Percentiles rank a stretch among this genome's conserved stretches.
Conservation (phyloP, 1,139 yeast species). For the Blastobotrys elegans region DNA sequence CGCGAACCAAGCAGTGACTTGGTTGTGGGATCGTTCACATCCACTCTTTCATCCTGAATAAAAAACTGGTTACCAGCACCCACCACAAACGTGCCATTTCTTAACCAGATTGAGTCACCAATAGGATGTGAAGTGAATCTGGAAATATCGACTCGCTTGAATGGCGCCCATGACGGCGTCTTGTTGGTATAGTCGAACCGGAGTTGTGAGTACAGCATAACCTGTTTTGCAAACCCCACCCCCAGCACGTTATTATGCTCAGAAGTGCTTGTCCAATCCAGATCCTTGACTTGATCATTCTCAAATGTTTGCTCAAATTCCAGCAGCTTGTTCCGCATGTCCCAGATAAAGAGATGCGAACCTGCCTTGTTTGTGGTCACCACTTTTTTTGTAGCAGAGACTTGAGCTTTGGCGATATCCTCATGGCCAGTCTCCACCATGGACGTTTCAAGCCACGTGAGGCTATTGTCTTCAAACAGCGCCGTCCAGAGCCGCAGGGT, state of each 20-base stretch:
- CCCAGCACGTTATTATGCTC: conserved; percentile 70
- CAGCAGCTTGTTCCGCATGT: conserved; percentile 57
- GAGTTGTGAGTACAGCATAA: conserved; percentile 69
- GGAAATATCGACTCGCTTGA: conserved; percentile 67
- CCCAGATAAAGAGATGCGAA: conserved; percentile 65
- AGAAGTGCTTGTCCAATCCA: conserved; percentile 73
- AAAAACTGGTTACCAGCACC: conserved; percentile 90
- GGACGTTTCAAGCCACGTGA: conserved; percentile 49
- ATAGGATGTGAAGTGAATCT: conserved; percentile 71
- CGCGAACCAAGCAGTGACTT: conserved; percentile 34
- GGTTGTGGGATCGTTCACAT: conserved; percentile 49
- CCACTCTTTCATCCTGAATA: conserved; percentile 67
- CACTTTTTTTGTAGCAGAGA: conserved; percentile 68
- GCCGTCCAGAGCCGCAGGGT: conserved; percentile 49
- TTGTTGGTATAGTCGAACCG: conserved; percentile 84
- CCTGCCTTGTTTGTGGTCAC: conserved; percentile 61
- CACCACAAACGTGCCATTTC: conserved; percentile 69
- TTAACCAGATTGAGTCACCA: conserved; percentile 86
- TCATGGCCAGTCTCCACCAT: conserved; percentile 51
- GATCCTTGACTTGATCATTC: conserved; percentile 45
- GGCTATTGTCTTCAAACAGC: conserved; percentile 24
- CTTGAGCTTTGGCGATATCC: conserved; percentile 54
- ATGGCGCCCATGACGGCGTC: conserved; percentile 70
- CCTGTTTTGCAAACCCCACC: conserved; percentile 60
- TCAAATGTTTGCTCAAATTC: conserved; percentile 52